Percentiles rank a stretch among this genome's conserved stretches.
Evolutionary conservation across 345 rosid genomes (phyloP).

Genomic region (Populus davidiana): DNA sequence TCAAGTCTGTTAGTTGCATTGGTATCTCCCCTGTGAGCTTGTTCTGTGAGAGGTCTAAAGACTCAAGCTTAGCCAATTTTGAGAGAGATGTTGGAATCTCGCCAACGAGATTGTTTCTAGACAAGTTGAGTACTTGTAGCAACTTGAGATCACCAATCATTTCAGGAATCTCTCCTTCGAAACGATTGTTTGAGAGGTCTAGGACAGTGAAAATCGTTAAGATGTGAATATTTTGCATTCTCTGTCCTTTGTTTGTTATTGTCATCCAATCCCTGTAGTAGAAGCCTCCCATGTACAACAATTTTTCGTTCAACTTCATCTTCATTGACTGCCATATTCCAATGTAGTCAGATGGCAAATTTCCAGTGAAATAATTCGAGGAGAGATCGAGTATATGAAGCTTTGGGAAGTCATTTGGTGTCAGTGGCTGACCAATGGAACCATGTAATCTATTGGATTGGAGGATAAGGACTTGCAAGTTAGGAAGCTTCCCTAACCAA

Average conservation of each 20-base stretch:
- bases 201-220: neutral
- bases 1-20: too few relatives aligned
- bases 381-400: neutral
- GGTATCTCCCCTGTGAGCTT: neutral
- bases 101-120: neutral
- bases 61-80: neutral
- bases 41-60: neutral
- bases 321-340: neutral
- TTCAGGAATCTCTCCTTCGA: neutral
- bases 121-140: neutral
- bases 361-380: neutral
- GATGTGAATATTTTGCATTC: neutral
- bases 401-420: neutral
- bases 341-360: neutral
- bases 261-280: neutral
- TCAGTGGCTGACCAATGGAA: too few relatives aligned
- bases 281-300: neutral
- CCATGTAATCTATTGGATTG: too few relatives aligned
- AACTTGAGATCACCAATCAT: neutral
- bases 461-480: too few relatives aligned
- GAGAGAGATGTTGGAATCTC: neutral
- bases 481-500: too few relatives aligned
- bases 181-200: neutral
- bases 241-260: neutral
- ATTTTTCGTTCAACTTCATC: neutral